Conservation (phyloP, 306 rosid species). For the Vigna nakashimae region DNA sequence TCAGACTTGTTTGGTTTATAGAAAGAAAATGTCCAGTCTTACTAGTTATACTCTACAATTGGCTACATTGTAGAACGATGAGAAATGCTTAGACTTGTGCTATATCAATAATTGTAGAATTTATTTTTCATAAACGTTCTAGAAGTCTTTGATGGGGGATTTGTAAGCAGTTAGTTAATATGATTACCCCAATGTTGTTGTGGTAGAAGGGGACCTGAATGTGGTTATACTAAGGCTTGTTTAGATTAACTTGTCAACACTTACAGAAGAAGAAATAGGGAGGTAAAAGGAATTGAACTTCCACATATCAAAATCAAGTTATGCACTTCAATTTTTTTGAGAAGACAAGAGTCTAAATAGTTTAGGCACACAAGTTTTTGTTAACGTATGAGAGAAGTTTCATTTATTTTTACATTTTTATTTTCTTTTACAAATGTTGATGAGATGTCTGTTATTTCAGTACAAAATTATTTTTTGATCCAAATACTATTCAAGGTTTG, state of each 20-base stretch:
- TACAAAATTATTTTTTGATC: neutral
- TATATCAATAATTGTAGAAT: neutral
- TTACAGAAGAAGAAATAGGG: neutral
- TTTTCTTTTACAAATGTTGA: neutral
- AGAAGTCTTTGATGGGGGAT: neutral
- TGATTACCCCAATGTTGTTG: constrained; percentile 28
- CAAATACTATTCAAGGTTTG: neutral
- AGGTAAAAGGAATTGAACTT: neutral
- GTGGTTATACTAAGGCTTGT: neutral
- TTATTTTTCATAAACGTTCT: constrained; percentile 4
- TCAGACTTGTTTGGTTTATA: neutral
- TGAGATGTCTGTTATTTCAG: neutral
- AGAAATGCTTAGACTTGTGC: neutral
- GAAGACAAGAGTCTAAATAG: neutral
- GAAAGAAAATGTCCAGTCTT: neutral
- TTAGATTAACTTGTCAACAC: neutral
- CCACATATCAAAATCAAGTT: neutral
- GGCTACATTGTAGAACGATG: constrained; percentile 13
- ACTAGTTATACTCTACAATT: constrained; percentile 4
- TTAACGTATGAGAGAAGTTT: neutral
- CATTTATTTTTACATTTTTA: neutral
- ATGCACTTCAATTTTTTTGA: neutral
- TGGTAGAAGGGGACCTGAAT: constrained; percentile 1
- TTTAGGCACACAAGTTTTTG: neutral
- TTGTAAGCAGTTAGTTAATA: constrained; percentile 27